Conservation (phyloP, 805 yeast species). For the Wickerhamiella spandovensis region DNA sequence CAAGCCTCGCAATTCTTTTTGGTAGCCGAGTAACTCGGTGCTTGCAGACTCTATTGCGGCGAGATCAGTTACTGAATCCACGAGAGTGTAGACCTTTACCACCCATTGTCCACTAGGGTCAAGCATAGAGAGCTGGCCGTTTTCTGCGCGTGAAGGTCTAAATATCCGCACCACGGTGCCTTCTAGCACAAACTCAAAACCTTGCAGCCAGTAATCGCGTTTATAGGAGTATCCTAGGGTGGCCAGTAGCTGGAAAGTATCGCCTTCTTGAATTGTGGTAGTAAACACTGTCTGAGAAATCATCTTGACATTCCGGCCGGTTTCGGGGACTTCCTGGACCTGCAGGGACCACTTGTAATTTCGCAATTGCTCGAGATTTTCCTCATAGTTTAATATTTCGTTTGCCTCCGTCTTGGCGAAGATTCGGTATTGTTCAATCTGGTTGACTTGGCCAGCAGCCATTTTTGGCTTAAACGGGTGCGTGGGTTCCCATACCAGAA, state of each 20-base stretch:
- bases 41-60: conserved; percentile 56
- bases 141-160: conserved; percentile 26
- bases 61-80: conserved; percentile 59
- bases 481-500: conserved; percentile 24
- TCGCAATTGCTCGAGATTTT: conserved; percentile 2
- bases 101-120: conserved; percentile 22
- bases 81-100: conserved; percentile 55
- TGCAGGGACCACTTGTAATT: conserved; percentile 20
- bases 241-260: conserved; percentile 31
- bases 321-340: conserved; percentile 27
- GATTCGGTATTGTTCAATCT: conserved; percentile 25
- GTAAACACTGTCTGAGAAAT: conserved; percentile 58
- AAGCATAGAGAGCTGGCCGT: conserved; percentile 11
- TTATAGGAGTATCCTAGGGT: conserved; percentile 61
- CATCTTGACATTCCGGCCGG: conserved; percentile 31
- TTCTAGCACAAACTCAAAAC: conserved; percentile 48
- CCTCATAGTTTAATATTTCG: not conserved
- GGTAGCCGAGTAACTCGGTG: conserved; percentile 45
- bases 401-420: conserved; percentile 7
- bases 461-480: conserved; percentile 19
- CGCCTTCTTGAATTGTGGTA: conserved; percentile 26
- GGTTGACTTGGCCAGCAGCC: conserved; percentile 24
- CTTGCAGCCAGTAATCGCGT: conserved; percentile 47
- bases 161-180: conserved; percentile 44
- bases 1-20: conserved; percentile 53